Percentiles rank a stretch among this genome's conserved stretches.
Evolutionary conservation across 140 eudicot genomes (phyloP).

Genomic region (Erigeron philadelphicus): DNA sequence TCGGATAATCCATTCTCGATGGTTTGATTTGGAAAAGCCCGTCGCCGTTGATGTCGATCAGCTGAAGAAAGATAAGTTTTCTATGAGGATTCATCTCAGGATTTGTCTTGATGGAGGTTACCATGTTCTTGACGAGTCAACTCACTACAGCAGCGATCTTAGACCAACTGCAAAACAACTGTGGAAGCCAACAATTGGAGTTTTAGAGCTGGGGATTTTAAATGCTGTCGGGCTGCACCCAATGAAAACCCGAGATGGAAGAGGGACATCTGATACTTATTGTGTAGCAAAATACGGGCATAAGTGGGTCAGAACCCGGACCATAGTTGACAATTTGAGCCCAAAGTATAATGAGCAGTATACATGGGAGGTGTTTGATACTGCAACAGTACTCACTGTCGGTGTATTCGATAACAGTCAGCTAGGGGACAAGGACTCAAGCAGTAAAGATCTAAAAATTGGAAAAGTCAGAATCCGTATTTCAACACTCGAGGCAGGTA

Average conservation of each 20-base stretch:
- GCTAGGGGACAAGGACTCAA: constrained; percentile 57
- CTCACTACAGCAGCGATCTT: constrained; percentile 79
- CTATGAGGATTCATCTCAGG: constrained; percentile 68
- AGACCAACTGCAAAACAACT: constrained; percentile 87
- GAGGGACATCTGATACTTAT: constrained; percentile 78
- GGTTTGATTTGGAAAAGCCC: constrained; percentile 83
- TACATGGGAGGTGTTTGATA: constrained; percentile 88
- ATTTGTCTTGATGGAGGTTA: constrained; percentile 89
- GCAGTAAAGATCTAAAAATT: constrained; percentile 53
- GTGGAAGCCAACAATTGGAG: constrained; percentile 80
- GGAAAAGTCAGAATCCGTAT: constrained; percentile 84
- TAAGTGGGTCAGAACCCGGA: constrained; percentile 81
- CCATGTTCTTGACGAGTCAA: constrained; percentile 86
- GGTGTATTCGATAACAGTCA: constrained; percentile 82
- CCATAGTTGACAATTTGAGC: constrained; percentile 61
- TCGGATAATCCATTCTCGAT: constrained; percentile 70
- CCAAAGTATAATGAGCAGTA: constrained; percentile 88
- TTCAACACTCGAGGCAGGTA: constrained; percentile 82
- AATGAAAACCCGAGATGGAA: constrained; percentile 80
- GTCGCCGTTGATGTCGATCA: constrained; percentile 78
- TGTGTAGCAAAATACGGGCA: constrained; percentile 91
- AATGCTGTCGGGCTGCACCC: constrained; percentile 85
- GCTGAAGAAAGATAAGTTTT: constrained; percentile 71
- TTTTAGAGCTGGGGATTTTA: constrained; percentile 69
- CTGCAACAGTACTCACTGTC: constrained; percentile 80